Conservation (phyloP, 768 basidiomycete species). For the Serendipita sp. region DNA sequence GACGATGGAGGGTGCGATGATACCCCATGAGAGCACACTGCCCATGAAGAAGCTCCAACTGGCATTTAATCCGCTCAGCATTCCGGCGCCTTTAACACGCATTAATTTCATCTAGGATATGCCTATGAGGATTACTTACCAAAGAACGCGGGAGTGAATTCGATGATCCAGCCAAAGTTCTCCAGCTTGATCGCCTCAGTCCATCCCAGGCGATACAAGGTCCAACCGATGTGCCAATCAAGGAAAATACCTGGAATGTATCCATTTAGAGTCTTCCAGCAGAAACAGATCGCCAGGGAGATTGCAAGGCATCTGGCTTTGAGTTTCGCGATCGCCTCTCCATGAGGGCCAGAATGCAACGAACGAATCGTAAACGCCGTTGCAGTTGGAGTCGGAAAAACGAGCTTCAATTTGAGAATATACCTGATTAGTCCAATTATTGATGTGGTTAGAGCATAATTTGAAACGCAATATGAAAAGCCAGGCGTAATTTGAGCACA, state of each 20-base stretch:
- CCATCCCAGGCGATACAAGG: conserved; percentile 40
- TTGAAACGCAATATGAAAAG: conserved; percentile 48
- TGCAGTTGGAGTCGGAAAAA: conserved; percentile 49
- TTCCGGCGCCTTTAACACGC: conserved; percentile 16
- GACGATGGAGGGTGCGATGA: conserved; percentile 37
- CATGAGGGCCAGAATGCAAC: conserved; percentile 34
- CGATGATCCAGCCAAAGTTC: conserved; percentile 40
- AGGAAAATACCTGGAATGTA: conserved; percentile 43
- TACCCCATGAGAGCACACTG: conserved; percentile 41
- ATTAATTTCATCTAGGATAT: conserved; percentile 6
- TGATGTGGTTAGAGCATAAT: conserved; percentile 43
- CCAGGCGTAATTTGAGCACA: conserved; percentile 44
- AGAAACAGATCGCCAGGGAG: conserved; percentile 31
- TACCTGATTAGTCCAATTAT: conserved; percentile 43
- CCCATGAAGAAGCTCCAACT: conserved; percentile 28
- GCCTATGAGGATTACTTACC: not conserved
- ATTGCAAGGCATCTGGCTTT: conserved; percentile 36
- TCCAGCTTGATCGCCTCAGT: conserved; percentile 41
- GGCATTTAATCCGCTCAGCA: conserved; percentile 13
- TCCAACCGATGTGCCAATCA: conserved; percentile 38
- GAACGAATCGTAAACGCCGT: conserved; percentile 50
- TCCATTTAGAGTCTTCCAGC: conserved; percentile 35
- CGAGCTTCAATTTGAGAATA: conserved; percentile 44
- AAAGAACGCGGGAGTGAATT: conserved; percentile 23
- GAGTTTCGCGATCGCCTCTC: conserved; percentile 34